Evolutionary conservation across 305 asterid genomes (phyloP), one percentile per base, ranked within the genome.

Genomic region (Fraxinus paxiana): DNA sequence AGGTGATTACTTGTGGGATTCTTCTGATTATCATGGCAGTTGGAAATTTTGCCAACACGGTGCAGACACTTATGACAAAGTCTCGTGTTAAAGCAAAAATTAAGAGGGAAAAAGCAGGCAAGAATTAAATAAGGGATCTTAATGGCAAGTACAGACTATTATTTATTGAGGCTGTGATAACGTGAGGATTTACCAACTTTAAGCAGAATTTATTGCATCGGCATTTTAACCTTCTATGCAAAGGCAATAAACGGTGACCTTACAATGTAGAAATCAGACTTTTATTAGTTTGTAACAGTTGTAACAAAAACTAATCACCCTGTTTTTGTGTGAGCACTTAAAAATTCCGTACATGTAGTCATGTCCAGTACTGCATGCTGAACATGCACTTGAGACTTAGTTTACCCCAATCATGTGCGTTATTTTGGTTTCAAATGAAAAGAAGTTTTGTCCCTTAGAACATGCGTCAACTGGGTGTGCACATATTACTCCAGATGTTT

Each of bases 41-140:
- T 51, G 98, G 98, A 63, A 96, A 96, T 83, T 96, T 96, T n/a
- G 90, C 88, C 33, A 93, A 96, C 90, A 94, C 99, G 5, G 98
- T 96, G 87, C 91, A 94, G 90, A 90, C 98, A 72, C 97, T 96
- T 73, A 82, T 85, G 75, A 93, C 94, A 1, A 96, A 96, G 86
- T 92, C 94, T 33, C 90, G 93, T 84, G 94, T 96, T 46, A 96
- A 96, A 88, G 98, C 99, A 9, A 96, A 93, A 83, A 89, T 94
- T 71, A 71, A 71, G 96, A 94, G 80, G 86, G 90, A 24, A 94
- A 90, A 87, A 93, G 95, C 90, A 90, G 89, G 84, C 94, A 87
- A 87, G 97, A 94, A 56, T 78, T 90, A 84, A 80, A 82, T 76
- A 92, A 86, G 82, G 97, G 78, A 84, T 65, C 90, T 18, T 33